phyloP scores from a whole-genome alignment of 192 early-diverging fungal species.

The Thamnidium elegans region DNA sequence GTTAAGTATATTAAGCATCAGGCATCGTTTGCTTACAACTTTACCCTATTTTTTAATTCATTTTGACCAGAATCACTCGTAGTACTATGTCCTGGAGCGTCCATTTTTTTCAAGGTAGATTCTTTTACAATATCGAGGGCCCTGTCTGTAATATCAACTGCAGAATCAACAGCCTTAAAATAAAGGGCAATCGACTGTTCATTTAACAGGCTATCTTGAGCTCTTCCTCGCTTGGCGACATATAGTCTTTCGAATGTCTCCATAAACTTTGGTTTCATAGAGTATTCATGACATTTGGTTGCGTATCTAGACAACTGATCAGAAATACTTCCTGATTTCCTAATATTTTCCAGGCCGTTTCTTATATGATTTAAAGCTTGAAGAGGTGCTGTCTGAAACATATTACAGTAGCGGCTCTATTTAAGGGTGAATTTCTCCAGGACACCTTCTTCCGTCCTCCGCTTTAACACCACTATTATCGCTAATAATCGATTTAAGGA shows the following conservation, averaged over 20 bases:
- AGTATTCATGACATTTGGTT: constrained; percentile 9
- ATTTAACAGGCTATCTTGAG: constrained; percentile 13
- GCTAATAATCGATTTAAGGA: no score
- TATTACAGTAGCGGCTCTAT: no score
- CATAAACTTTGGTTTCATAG: neutral
- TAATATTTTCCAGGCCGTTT: constrained; percentile 3
- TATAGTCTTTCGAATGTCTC: constrained; percentile 14
- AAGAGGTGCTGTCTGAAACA: constrained; percentile 8
- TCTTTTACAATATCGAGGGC: constrained; percentile 12
- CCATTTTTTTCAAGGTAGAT: constrained; percentile 11
- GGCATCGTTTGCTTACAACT: constrained; percentile 1
- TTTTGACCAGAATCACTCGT: constrained; percentile 1
- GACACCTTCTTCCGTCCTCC: no score
- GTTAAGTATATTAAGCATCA: constrained; percentile 5
- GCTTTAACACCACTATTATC: no score
- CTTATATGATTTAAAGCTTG: constrained; percentile 11
- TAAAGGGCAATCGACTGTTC: neutral
- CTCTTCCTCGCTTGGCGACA: constrained; percentile 11
- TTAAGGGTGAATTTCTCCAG: no score
- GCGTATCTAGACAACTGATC: constrained; percentile 7
- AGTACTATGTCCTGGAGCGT: constrained; percentile 5
- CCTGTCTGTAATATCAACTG: constrained; percentile 11
- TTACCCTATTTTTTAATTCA: constrained; percentile 7
- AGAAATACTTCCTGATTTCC: constrained; percentile 10
- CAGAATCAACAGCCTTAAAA: constrained; percentile 12